Evolutionary conservation across 345 rosid species (phyloP).

Genomic region (Heritiera fomes): DNA sequence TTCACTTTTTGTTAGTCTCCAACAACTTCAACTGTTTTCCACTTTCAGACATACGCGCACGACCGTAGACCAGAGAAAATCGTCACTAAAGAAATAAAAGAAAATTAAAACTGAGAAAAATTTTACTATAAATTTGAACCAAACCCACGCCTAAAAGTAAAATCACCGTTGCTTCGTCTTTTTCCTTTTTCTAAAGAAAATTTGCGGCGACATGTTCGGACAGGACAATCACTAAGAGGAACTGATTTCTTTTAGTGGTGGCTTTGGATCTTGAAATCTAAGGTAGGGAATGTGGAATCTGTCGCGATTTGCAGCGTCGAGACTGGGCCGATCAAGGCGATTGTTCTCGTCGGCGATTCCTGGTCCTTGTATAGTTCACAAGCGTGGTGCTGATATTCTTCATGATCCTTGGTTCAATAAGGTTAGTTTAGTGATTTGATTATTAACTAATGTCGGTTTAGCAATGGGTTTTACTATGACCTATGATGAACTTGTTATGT

Average conservation of each 20-base stretch:
- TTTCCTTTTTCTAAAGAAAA: not conserved
- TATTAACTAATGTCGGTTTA: not conserved
- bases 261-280: slow-evolving; percentile 41
- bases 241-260: not conserved
- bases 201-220: not conserved
- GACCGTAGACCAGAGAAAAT: not conserved
- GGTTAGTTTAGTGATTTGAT: slow-evolving; percentile 38
- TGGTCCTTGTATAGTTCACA: slow-evolving; percentile 89
- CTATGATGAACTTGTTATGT: not conserved
- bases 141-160: not conserved
- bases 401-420: slow-evolving; percentile 99
- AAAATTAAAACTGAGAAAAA: not conserved
- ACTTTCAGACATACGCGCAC: not conserved
- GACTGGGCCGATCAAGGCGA: slow-evolving; percentile 55
- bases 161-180: not conserved
- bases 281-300: slow-evolving; percentile 61
- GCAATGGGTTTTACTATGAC: not conserved
- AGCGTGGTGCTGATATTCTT: slow-evolving; percentile 97
- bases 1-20: not conserved
- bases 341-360: slow-evolving; percentile 76
- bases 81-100: not conserved
- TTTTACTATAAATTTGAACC: slow-evolving; percentile 17
- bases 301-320: slow-evolving; percentile 45
- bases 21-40: slow-evolving; percentile 16
- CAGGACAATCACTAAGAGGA: not conserved